These are phyloP conservation scores for Coccomyxa subellipsoidea DNA, from an alignment of 163 green algal species.

Conservation along the genomic window DNA sequence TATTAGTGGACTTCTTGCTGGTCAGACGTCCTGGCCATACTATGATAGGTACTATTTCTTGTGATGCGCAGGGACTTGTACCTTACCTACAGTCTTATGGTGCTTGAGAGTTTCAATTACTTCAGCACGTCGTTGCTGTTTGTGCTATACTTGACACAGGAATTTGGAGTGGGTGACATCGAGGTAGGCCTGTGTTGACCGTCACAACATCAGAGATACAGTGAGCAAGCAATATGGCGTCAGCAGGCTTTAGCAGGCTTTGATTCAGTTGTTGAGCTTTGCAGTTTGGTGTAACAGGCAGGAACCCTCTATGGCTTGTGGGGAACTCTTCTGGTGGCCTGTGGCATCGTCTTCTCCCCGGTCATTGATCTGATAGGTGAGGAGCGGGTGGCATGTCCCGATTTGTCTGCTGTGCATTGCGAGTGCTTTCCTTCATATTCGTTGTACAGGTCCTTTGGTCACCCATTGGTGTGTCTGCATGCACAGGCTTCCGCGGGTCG, in stretches of 20 bases:
- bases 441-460: too few species aligned
- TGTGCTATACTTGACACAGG: conserved; percentile 53
- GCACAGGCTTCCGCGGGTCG: conserved; percentile 31
- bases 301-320: conserved; percentile 57
- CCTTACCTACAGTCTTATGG: conserved; percentile 57
- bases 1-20: too few species aligned
- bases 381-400: background rate
- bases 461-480: too few species aligned
- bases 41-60: too few species aligned
- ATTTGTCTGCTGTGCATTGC: background rate
- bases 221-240: too few species aligned
- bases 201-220: too few species aligned
- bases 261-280: background rate
- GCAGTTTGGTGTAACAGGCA: conserved; percentile 12
- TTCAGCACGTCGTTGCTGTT: conserved; percentile 47
- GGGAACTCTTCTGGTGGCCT: conserved; percentile 46
- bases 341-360: conserved; percentile 45
- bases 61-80: conserved; percentile 46
- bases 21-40: too few species aligned
- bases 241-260: too few species aligned
- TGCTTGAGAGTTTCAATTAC: conserved; percentile 60
- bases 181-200: conserved; percentile 9
- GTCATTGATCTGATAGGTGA: conserved; percentile 51
- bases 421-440: too few species aligned
- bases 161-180: conserved; percentile 48